Percentiles rank a stretch among this genome's conserved stretches.
These are phyloP conservation scores for Lipomyces spencermartinsiae DNA, from an alignment of 805 yeast species.

Conservation along the genomic window DNA sequence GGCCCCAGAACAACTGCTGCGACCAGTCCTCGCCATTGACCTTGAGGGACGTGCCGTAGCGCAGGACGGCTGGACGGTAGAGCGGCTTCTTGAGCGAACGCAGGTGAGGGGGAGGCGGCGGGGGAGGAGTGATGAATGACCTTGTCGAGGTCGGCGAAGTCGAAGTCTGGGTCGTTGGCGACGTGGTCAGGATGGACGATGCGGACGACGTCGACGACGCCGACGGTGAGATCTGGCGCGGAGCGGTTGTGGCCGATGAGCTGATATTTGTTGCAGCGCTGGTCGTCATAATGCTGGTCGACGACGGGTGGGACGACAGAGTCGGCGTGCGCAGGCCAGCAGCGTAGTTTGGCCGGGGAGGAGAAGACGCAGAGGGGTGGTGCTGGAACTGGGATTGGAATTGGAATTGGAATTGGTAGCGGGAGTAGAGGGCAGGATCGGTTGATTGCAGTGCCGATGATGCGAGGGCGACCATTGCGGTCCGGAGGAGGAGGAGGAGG, in stretches of 20 bases:
- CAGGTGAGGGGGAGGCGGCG: constrained; percentile 64
- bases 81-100: constrained; percentile 83
- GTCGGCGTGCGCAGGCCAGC: not conserved
- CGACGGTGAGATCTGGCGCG: constrained; percentile 28
- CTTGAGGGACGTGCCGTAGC: constrained; percentile 50
- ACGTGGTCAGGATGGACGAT: constrained; percentile 20
- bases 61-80: constrained; percentile 87
- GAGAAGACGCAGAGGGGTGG: not conserved
- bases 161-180: constrained; percentile 22
- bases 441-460: not conserved
- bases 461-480: not conserved
- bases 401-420: not conserved
- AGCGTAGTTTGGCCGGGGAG: not conserved
- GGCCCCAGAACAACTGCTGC: constrained; percentile 37
- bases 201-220: constrained; percentile 30
- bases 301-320: not conserved
- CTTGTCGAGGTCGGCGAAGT: constrained; percentile 34
- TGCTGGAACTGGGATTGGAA: not conserved
- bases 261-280: not conserved
- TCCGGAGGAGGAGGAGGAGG: not conserved
- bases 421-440: not conserved
- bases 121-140: constrained; percentile 33
- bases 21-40: constrained; percentile 39
- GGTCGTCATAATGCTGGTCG: not conserved
- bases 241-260: not conserved